phyloP scores from a whole-genome alignment of 352 stramenopile species.

The Globisporangium camurandrum region DNA sequence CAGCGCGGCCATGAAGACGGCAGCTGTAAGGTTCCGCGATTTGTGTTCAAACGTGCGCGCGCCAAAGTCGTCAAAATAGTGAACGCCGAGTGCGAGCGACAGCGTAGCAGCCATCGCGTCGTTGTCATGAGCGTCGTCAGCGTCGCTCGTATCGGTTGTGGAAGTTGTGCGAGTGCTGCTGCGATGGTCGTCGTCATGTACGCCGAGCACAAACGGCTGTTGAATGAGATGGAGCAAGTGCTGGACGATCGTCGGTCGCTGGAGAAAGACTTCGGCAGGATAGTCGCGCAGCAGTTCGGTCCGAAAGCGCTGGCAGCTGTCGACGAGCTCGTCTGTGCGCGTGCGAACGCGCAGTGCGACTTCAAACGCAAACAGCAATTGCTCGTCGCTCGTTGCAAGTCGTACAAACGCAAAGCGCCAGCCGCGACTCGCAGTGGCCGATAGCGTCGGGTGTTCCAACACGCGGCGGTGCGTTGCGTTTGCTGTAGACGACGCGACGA shows the following conservation, averaged over 20 bases:
- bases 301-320: constrained; percentile 38
- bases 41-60: constrained; percentile 41
- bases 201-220: constrained; percentile 40
- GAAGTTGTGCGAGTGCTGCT: neutral
- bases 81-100: constrained; percentile 35
- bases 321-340: constrained; percentile 37
- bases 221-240: constrained; percentile 58
- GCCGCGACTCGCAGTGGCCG: constrained; percentile 14
- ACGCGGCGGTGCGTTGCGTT: neutral
- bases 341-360: constrained; percentile 55
- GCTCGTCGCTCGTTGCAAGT: constrained; percentile 54
- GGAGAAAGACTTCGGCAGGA: constrained; percentile 59
- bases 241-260: constrained; percentile 45
- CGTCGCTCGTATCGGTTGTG: no score
- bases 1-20: constrained; percentile 50
- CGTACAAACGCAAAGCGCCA: constrained; percentile 51
- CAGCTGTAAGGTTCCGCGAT: constrained; percentile 30
- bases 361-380: constrained; percentile 76
- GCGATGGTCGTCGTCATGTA: neutral
- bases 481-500: neutral
- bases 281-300: constrained; percentile 57
- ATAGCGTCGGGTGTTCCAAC: neutral
- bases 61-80: constrained; percentile 65
- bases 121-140: neutral
- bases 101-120: constrained; percentile 16